Percentiles rank a stretch among this genome's conserved stretches.
Evolutionary conservation across 345 rosid species (phyloP).

Genomic region (Pseudoturritis turrita): DNA sequence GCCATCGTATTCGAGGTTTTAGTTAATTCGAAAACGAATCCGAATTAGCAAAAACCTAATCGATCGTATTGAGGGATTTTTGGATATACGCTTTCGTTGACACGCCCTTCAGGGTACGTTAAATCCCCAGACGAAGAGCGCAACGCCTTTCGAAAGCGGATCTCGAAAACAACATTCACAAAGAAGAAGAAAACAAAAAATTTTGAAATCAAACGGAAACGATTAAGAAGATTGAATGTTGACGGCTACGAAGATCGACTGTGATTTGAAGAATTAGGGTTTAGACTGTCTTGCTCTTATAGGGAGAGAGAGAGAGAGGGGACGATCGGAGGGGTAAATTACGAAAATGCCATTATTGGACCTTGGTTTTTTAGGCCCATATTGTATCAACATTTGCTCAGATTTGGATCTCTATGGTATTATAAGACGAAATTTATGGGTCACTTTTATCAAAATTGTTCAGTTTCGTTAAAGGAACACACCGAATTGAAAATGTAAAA

Average conservation of each 20-base stretch:
- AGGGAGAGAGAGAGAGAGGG: not conserved
- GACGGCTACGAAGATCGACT: not conserved
- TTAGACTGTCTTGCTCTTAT: not conserved
- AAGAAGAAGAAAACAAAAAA: not conserved
- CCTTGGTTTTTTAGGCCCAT: not conserved
- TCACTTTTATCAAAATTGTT: too few species aligned
- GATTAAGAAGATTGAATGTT: not conserved
- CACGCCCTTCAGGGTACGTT: slow-evolving; percentile 29
- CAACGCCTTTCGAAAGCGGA: slow-evolving; percentile 38
- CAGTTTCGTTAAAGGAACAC: too few species aligned
- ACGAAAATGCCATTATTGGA: not conserved
- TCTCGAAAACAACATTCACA: not conserved
- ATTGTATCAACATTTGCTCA: too few species aligned
- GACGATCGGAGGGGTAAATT: not conserved
- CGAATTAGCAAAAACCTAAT: slow-evolving; percentile 2
- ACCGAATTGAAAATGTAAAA: too few species aligned
- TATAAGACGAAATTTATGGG: too few species aligned
- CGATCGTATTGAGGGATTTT: slow-evolving; percentile 12
- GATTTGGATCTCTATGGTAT: too few species aligned
- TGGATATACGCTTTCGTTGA: slow-evolving; percentile 28
- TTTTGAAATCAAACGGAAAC: not conserved
- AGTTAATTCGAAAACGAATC: slow-evolving; percentile 5
- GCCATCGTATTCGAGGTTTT: not conserved
- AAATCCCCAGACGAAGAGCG: slow-evolving; percentile 21
- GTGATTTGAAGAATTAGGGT: not conserved